Evolutionary conservation across 208 protist genomes (phyloP), one percentile per base, ranked within the genome.

Genomic region (Lotmaria passim): DNA sequence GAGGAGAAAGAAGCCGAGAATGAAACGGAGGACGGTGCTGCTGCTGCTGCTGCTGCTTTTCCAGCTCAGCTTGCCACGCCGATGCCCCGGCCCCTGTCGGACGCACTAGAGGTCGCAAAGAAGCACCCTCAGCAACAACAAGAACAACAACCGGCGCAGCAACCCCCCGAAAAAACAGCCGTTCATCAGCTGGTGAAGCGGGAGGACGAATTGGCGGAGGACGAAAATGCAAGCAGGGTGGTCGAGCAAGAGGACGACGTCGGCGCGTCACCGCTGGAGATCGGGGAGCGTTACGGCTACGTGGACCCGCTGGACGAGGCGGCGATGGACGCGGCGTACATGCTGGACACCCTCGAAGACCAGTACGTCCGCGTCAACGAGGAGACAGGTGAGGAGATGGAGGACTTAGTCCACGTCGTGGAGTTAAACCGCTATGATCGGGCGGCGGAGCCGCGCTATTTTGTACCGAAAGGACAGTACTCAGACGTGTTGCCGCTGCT

Each of bases 321-420:
- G 1, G 31, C 55, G 23, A 57, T 70, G 56, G 71, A 78, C 30
- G 59, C 69, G 14, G 47, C 73, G 7, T 69, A 57, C 39, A 64
- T 73, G 69, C 30, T 69, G 24, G 39, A 67, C 52, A 61, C 52
- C 21, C 76, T 77, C n/a, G 52, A 81, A 52, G 39, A 69, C 55
- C 69, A 81, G 64, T 81, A 78, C 68, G 75, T 81, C 30, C 73
- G 77, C 55, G 38, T 86, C 28, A 76, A 81, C 67, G 76, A 74
- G 44, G 75, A 77, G 59, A 86, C 73, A 1, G 51, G 60, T 2
- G 77, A 86, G 46, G 70, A 78, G 61, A 81, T 82, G 52, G 77
- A 82, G 53, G 76, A 83, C 60, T 3, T 71, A 15, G 52, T 82
- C 39, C 68, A 86, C 67, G 69, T 80, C 15, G 73, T 87, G 11